Percentiles rank a stretch among this genome's conserved stretches.
Evolutionary conservation across 2,329 filamentous ascomycete species (phyloP).

Genomic region (Neonectria ditissima): DNA sequence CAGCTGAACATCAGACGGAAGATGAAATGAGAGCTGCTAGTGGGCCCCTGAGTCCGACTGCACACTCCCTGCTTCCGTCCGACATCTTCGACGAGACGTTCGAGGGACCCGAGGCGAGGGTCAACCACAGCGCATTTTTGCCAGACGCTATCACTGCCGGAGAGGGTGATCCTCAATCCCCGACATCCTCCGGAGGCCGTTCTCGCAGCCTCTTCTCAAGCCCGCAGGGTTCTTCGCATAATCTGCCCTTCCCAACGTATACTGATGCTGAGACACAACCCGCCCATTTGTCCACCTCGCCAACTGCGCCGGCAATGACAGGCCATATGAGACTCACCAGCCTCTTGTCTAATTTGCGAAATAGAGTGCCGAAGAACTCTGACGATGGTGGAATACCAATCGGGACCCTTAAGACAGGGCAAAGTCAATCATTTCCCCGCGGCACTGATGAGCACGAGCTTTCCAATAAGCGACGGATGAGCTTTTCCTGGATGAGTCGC

Average conservation of each 20-base stretch:
- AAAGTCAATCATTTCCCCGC: constrained; percentile 82
- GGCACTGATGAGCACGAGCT: constrained; percentile 68
- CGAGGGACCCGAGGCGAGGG: constrained; percentile 68
- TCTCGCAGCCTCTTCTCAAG: constrained; percentile 71
- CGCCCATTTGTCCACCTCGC: constrained; percentile 55
- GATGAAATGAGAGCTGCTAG: constrained; percentile 71
- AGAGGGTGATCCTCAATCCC: constrained; percentile 68
- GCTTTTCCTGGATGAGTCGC: constrained; percentile 71
- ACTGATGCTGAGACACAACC: constrained; percentile 61
- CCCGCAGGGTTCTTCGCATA: constrained; percentile 70
- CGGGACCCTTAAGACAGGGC: constrained; percentile 75
- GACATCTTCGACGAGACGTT: constrained; percentile 69
- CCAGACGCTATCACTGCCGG: constrained; percentile 46
- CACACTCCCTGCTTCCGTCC: constrained; percentile 78
- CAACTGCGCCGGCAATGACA: constrained; percentile 48
- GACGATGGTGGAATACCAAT: constrained; percentile 67
- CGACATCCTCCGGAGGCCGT: constrained; percentile 65
- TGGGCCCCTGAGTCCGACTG: constrained; percentile 82
- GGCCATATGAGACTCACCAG: constrained; percentile 56
- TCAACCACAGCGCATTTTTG: constrained; percentile 39
- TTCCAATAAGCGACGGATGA: constrained; percentile 67
- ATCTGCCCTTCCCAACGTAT: constrained; percentile 66
- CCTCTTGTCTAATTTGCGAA: constrained; percentile 71
- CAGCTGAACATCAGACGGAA: constrained; percentile 64
- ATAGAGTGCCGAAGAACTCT: constrained; percentile 69